phyloP scores from a whole-genome alignment of 2,329 filamentous ascomycete species.

The Polytolypa hystricis region DNA sequence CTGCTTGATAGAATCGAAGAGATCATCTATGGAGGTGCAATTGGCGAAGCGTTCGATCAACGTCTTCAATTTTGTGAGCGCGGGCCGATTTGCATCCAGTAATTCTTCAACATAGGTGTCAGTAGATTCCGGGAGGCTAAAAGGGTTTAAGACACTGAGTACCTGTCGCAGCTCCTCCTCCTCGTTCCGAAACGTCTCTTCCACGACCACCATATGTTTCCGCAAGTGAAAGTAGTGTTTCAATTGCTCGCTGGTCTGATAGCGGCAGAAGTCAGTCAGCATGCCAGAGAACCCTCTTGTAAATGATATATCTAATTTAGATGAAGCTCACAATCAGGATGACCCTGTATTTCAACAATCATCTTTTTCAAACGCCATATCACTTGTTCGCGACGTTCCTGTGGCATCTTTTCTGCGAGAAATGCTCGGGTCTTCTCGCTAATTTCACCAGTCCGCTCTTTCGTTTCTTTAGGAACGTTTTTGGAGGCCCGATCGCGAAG shows the following conservation, averaged over 20 bases:
- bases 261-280: too few species aligned
- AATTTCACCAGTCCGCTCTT: slow-evolving; percentile 28
- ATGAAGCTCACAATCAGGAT: slow-evolving; percentile 73
- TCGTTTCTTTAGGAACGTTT: slow-evolving; percentile 53
- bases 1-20: slow-evolving; percentile 72
- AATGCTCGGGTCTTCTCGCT: slow-evolving; percentile 54
- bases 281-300: too few species aligned
- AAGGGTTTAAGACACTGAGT: slow-evolving; percentile 55
- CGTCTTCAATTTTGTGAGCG: slow-evolving; percentile 50
- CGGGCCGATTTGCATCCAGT: slow-evolving; percentile 25
- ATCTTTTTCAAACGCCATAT: slow-evolving; percentile 96
- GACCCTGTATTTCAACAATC: slow-evolving; percentile 90
- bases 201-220: slow-evolving; percentile 75
- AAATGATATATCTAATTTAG: too few species aligned
- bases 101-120: slow-evolving; percentile 51
- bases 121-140: slow-evolving; percentile 61
- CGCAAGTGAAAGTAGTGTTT: slow-evolving; percentile 71
- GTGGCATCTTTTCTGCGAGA: slow-evolving; percentile 72
- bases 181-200: slow-evolving; percentile 52
- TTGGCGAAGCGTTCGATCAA: slow-evolving; percentile 95
- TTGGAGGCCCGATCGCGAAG: slow-evolving; percentile 47
- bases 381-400: slow-evolving; percentile 84
- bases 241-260: slow-evolving; percentile 71
- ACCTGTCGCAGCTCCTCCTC: slow-evolving; percentile 59
- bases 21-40: slow-evolving; percentile 74